Conservation (phyloP, 768 basidiomycete genomes). For the Xerocomellus intermedius region DNA sequence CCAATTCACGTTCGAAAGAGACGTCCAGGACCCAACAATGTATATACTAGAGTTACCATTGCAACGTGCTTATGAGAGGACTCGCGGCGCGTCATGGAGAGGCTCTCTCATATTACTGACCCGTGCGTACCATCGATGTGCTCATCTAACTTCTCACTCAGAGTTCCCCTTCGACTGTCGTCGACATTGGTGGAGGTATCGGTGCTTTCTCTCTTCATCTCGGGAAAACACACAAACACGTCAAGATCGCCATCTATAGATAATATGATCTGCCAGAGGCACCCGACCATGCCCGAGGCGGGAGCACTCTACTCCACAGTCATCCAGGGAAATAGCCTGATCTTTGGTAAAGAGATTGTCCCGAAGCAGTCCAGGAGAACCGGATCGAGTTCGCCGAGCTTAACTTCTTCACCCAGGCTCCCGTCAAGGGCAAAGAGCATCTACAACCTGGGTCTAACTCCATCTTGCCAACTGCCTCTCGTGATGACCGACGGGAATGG, state of each 20-base stretch:
- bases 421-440: no score
- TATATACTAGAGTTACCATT: no score
- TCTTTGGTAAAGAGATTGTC: constrained; percentile 19
- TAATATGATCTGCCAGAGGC: constrained; percentile 32
- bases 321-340: background rate
- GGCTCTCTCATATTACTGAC: no score
- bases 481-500: background rate
- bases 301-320: background rate
- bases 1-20: background rate
- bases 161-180: constrained; percentile 35
- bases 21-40: no score
- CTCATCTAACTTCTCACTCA: constrained; percentile 2
- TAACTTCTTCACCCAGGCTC: constrained; percentile 31
- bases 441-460: constrained; percentile 31
- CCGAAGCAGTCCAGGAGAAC: constrained; percentile 23
- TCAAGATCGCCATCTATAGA: constrained; percentile 31
- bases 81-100: no score
- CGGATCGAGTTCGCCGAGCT: constrained; percentile 29
- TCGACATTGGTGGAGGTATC: constrained; percentile 38
- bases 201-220: constrained; percentile 33
- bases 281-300: constrained; percentile 21
- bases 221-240: constrained; percentile 23
- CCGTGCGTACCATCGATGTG: constrained; percentile 11
- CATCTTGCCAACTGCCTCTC: background rate
- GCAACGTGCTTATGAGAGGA: no score